Evolutionary conservation across 1,284 basidiomycete genomes (phyloP).

Genomic region (Apiotrichum porosum): DNA sequence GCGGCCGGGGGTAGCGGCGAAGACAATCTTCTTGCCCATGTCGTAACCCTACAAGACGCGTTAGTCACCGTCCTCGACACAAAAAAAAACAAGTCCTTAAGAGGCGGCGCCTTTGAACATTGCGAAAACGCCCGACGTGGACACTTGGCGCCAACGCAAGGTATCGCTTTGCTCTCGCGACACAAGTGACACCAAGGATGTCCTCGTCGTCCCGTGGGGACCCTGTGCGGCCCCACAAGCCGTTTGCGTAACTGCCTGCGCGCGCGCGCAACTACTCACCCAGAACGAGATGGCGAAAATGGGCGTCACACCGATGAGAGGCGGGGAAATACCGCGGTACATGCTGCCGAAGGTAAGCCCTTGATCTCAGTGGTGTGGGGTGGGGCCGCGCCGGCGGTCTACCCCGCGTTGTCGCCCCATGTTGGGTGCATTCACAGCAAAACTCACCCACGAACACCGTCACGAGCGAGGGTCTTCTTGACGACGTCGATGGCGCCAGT

Average conservation of each 20-base stretch:
- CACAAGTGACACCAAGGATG: no score
- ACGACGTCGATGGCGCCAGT: constrained; percentile 92
- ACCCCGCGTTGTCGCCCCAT: neutral
- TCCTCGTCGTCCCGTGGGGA: no score
- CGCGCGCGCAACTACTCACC: constrained; percentile 58
- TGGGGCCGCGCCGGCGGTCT: neutral
- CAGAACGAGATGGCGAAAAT: constrained; percentile 99
- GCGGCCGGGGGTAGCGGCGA: constrained; percentile 52
- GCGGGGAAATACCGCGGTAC: constrained; percentile 95
- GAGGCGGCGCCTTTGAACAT: no score
- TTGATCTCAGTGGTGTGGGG: neutral
- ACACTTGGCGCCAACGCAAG: no score
- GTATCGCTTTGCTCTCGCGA: no score
- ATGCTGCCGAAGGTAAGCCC: constrained; percentile 54
- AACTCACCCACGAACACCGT: constrained; percentile 79
- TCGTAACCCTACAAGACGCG: constrained; percentile 71
- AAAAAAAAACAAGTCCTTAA: no score
- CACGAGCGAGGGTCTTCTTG: constrained; percentile 77
- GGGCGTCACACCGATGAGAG: constrained; percentile 91
- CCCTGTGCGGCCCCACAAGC: no score
- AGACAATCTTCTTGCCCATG: constrained; percentile 83
- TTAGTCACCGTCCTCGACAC: no score
- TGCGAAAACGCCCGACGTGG: no score
- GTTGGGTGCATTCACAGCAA: no score
- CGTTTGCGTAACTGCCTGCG: no score